A percentile compares a stretch with the other conserved stretches of the same genome.
phyloP scores from a whole-genome alignment of 2,329 filamentous ascomycete genomes.

The Xylariaceae sp. region DNA sequence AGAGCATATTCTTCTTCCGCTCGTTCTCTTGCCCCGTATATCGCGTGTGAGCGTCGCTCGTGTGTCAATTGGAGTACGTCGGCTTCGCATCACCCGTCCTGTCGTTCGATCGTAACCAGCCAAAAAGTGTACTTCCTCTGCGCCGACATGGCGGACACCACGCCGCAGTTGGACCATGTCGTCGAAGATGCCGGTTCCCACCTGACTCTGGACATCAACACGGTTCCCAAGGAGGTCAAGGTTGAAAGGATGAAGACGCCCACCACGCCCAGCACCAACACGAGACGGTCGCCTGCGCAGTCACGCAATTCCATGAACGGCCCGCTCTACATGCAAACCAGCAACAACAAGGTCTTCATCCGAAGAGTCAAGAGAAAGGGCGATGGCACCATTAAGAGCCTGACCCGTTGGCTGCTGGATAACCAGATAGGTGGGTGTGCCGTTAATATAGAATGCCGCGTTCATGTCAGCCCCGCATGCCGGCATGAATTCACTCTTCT shows the following conservation, averaged over 20 bases:
- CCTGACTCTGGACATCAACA: conserved; percentile 15
- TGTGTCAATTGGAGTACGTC: conserved; percentile 3
- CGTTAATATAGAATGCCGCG: too few species aligned
- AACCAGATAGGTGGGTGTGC: conserved; percentile 66
- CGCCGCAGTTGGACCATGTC: conserved; percentile 12
- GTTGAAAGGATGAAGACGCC: conserved; percentile 29
- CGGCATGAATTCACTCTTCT: conserved; percentile 7
- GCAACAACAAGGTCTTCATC: conserved; percentile 49
- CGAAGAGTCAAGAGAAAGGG: conserved; percentile 57
- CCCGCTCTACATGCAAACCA: conserved; percentile 53
- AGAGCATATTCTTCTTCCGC: too few species aligned
- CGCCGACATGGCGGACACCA: conserved; percentile 16
- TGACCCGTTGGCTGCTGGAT: conserved; percentile 66
- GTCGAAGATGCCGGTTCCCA: conserved; percentile 17
- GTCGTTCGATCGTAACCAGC: neutral
- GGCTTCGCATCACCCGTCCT: neutral
- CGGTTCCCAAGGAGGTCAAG: conserved; percentile 13
- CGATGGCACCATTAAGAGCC: conserved; percentile 54
- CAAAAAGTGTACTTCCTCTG: neutral
- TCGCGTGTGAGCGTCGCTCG: neutral
- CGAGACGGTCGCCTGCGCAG: conserved; percentile 30
- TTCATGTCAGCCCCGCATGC: neutral
- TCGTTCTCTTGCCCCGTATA: too few species aligned
- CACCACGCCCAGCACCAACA: conserved; percentile 13
- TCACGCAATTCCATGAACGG: conserved; percentile 45